phyloP scores from a whole-genome alignment of 78 protist species.

The Polysphondylium violaceum region DNA sequence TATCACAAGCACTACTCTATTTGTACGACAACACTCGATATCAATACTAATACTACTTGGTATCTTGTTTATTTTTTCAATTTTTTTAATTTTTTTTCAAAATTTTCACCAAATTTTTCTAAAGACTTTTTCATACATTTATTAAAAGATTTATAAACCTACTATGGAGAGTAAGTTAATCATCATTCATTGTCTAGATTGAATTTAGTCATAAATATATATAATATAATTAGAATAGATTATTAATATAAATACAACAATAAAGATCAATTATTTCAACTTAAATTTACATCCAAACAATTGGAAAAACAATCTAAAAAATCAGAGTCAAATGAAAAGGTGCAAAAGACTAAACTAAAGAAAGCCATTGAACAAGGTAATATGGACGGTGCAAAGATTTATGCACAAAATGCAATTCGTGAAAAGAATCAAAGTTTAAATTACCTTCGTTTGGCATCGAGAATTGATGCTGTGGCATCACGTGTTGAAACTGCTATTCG shows the following conservation, averaged over 20 bases:
- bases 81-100: too few species aligned
- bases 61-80: too few species aligned
- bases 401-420: conserved; percentile 97
- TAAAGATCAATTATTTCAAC: conserved; percentile 83
- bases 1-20: too few species aligned
- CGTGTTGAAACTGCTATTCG: conserved; percentile 93
- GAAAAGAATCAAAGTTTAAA: conserved; percentile 93
- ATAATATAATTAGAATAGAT: neutral
- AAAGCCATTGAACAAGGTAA: conserved; percentile 96
- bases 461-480: conserved; percentile 98
- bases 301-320: conserved; percentile 71
- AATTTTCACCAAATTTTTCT: too few species aligned
- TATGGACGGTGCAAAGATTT: conserved; percentile 96
- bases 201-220: too few species aligned
- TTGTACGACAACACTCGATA: too few species aligned
- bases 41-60: too few species aligned
- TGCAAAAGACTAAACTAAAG: conserved; percentile 72
- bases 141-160: neutral
- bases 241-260: too few species aligned
- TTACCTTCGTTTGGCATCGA: conserved; percentile 88
- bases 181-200: neutral
- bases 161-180: conserved; percentile 1
- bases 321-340: conserved; percentile 78
- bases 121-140: too few species aligned
- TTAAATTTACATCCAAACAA: conserved; percentile 80